Base-by-base conservation (phyloP, 805 yeast genomes). In the Wickerhamomyces bisporus region DNA sequence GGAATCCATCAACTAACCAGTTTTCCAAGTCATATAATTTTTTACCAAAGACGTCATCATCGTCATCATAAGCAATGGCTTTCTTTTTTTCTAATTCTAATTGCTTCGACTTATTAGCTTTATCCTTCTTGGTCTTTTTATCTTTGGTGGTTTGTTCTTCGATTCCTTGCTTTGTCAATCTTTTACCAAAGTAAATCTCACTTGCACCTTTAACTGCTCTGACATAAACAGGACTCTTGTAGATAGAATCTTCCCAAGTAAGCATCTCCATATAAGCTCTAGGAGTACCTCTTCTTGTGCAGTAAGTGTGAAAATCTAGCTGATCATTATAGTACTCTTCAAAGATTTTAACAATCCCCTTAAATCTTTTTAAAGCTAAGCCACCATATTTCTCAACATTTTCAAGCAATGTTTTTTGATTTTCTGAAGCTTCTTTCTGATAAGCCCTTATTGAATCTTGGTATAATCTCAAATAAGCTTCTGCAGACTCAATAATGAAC, bases 281-380 rank as follows among this genome's bases (percentile, higher is more conserved):
- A 19, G 91, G 81, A 6, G 97, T 86, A 17, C 97, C 98, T 50
- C 83, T 79, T 62, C 96, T 77, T 71, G 86, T 76, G 57, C 95
- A 84, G 59, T 86, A 93, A 32, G 85, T 81, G 58, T 93, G 98
- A 80, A 91, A 93, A 59, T 93, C 99, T 46, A 83, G 72, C 65
- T 93, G 97, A 56, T 93, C 98, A 44, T 75, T 76, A 54, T 69
- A 75, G 62, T 79, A 88, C 37, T 78, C 83, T 31, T 77, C 71
- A 61, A 79, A 88, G 23, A 84, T 74, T 42, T 77, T 77, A 35
- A 77, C 65, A 32, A 88, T 70, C 3, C 86, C 79, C 30, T 65
- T 60, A 56, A 73, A 86, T 52, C 98, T 74, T 62, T 93, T 93
- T 45, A 88, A 64, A 0, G 97, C 78, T 47, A 93, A 62, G 0